Conservation (phyloP, 2,329 filamentous ascomycete genomes). For the Aureobasidium subglaciale region DNA sequence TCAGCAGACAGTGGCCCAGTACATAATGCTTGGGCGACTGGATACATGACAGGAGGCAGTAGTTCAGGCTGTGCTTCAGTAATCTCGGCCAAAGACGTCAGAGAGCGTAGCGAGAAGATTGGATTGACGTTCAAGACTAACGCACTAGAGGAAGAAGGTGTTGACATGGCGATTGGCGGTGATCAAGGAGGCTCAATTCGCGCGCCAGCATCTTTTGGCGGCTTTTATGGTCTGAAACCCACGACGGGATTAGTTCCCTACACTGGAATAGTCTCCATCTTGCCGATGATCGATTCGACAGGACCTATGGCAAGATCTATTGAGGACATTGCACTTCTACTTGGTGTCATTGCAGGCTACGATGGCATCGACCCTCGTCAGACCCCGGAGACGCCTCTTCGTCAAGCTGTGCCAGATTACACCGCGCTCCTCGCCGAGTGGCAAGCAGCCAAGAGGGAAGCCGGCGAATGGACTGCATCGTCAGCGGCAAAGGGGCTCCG, state of each 20-base stretch:
- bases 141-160: conserved; percentile 20
- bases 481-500: conserved; percentile 34
- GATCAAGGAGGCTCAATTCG: conserved; percentile 25
- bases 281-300: conserved; percentile 40
- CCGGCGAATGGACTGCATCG: conserved; percentile 25
- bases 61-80: conserved; percentile 29
- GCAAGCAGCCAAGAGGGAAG: conserved; percentile 22
- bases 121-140: conserved; percentile 12
- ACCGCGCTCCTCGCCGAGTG: conserved; percentile 23
- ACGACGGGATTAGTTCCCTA: conserved; percentile 40
- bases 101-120: conserved; percentile 18
- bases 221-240: conserved; percentile 32
- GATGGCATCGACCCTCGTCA: conserved; percentile 40
- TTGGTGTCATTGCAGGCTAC: conserved; percentile 38
- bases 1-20: conserved; percentile 42
- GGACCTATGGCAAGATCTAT: conserved; percentile 38
- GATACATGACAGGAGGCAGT: conserved; percentile 32
- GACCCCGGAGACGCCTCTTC: conserved; percentile 34
- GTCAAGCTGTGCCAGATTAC: conserved; percentile 32
- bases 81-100: conserved; percentile 27
- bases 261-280: conserved; percentile 35
- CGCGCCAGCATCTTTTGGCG: conserved; percentile 21
- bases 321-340: conserved; percentile 34
- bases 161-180: conserved; percentile 32
- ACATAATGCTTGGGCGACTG: conserved; percentile 32